phyloP scores from a whole-genome alignment of 768 basidiomycete species.

The Lentinus brumalis region DNA sequence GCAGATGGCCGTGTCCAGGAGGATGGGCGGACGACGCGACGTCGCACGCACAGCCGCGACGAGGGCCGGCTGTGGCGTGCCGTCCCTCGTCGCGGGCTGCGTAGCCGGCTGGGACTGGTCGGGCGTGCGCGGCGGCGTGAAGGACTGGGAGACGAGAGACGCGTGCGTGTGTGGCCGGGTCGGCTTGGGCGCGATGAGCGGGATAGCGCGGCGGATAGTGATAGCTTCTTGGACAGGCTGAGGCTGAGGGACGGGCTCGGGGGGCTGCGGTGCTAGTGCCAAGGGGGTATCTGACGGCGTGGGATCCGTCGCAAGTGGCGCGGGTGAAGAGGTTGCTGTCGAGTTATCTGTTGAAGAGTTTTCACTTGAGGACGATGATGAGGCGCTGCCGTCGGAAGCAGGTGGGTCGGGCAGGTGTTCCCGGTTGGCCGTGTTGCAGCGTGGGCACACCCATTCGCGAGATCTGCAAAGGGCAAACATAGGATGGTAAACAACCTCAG shows the following conservation, averaged over 20 bases:
- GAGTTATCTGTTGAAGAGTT: slow-evolving; percentile 5
- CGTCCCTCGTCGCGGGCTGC: slow-evolving; percentile 8
- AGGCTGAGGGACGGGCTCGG: not conserved
- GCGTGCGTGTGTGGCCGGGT: slow-evolving; percentile 25
- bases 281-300: slow-evolving; percentile 5
- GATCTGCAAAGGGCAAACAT: slow-evolving; percentile 53
- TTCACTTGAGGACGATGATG: not conserved
- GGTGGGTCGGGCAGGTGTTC: slow-evolving; percentile 72
- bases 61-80: slow-evolving; percentile 19
- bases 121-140: slow-evolving; percentile 17
- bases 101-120: slow-evolving; percentile 3
- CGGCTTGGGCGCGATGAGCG: slow-evolving; percentile 26
- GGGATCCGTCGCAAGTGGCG: not conserved
- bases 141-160: slow-evolving; percentile 19
- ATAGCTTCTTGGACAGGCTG: not conserved
- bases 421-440: slow-evolving; percentile 67
- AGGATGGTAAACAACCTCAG: not conserved
- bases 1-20: slow-evolving; percentile 76
- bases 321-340: not conserved
- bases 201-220: slow-evolving; percentile 17
- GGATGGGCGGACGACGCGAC: slow-evolving; percentile 50
- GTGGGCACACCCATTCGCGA: slow-evolving; percentile 77
- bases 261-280: no score
- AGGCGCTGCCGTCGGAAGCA: slow-evolving; percentile 5
- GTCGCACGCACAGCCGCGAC: slow-evolving; percentile 16